phyloP scores from a whole-genome alignment of 352 stramenopile genomes.

The Phytophthora aleatoria region DNA sequence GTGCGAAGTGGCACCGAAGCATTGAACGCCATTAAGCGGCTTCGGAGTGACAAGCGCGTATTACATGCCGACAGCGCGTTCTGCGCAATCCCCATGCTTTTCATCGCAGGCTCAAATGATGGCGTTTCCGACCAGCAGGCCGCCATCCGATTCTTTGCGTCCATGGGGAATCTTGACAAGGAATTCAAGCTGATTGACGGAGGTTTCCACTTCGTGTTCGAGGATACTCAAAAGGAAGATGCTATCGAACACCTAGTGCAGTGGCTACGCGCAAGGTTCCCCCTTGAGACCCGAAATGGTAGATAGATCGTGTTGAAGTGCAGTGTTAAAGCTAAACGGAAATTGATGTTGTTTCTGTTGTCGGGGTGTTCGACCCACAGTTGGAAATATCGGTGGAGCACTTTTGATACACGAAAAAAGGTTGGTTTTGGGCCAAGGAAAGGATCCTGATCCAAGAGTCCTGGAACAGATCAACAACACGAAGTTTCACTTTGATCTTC shows the following conservation, averaged over 20 bases:
- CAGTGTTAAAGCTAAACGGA: too few relatives aligned
- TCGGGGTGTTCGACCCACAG: too few relatives aligned
- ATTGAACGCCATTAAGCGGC: slow-evolving; percentile 32
- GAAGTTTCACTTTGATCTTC: not conserved
- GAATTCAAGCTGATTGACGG: slow-evolving; percentile 55
- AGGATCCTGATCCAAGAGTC: not conserved
- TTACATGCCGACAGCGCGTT: slow-evolving; percentile 19
- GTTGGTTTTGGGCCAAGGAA: too few relatives aligned
- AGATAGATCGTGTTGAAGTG: too few relatives aligned
- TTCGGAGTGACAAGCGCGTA: slow-evolving; percentile 37
- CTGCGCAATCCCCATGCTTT: slow-evolving; percentile 32
- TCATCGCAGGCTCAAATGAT: slow-evolving; percentile 56
- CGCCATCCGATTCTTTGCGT: slow-evolving; percentile 43
- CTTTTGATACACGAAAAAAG: too few relatives aligned
- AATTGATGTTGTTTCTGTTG: too few relatives aligned
- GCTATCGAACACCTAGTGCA: slow-evolving; percentile 21
- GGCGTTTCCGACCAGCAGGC: slow-evolving; percentile 44
- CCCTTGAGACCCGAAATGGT: slow-evolving; percentile 18
- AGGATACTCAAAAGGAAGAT: slow-evolving; percentile 44
- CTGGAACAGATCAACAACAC: not conserved
- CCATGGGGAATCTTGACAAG: slow-evolving; percentile 51
- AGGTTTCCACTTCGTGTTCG: slow-evolving; percentile 58
- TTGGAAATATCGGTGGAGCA: too few relatives aligned
- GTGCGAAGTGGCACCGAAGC: slow-evolving; percentile 35
- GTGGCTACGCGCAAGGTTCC: slow-evolving; percentile 30